These are phyloP conservation scores for Suhomyces atakaporum DNA, from an alignment of 1,139 yeast genomes.

Conservation along the genomic window DNA sequence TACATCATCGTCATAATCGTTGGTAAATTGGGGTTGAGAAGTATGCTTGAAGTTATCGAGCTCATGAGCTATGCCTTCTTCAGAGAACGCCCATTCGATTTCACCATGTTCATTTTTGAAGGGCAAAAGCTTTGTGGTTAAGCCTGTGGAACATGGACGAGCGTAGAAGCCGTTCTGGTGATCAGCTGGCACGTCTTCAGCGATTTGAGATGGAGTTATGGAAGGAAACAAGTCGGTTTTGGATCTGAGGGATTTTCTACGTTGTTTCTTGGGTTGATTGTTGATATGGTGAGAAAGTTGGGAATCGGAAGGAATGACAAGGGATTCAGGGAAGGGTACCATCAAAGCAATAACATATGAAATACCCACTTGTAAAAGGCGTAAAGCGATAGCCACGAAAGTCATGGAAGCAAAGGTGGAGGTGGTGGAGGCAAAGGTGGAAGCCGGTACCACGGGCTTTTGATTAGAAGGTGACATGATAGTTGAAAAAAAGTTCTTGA, in stretches of 20 bases:
- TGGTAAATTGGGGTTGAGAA: constrained; percentile 6
- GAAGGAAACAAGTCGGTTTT: constrained; percentile 22
- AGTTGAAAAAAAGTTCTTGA: too few relatives aligned
- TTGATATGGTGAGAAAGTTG: constrained; percentile 11
- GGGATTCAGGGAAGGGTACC: constrained; percentile 11
- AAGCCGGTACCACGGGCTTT: not conserved
- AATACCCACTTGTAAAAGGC: constrained; percentile 17
- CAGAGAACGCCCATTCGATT: constrained; percentile 58
- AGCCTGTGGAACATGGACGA: constrained; percentile 51
- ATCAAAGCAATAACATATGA: constrained; percentile 15
- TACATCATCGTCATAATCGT: constrained; percentile 8
- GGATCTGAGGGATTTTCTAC: not conserved
- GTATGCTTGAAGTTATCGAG: constrained; percentile 26
- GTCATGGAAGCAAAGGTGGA: constrained; percentile 13
- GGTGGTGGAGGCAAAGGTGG: not conserved
- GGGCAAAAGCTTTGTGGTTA: constrained; percentile 50
- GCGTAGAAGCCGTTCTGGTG: constrained; percentile 13
- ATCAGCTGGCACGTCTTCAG: not conserved
- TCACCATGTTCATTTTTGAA: constrained; percentile 56
- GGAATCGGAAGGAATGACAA: constrained; percentile 13
- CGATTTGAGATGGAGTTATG: constrained; percentile 15
- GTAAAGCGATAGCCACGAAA: constrained; percentile 20
- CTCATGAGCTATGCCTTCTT: constrained; percentile 23
- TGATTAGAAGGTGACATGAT: not conserved
- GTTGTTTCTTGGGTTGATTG: constrained; percentile 1